Evolutionary conservation across 106 monocot genomes (phyloP), one percentile per base, ranked within the genome.

Genomic region (Amphibolis antarctica): DNA sequence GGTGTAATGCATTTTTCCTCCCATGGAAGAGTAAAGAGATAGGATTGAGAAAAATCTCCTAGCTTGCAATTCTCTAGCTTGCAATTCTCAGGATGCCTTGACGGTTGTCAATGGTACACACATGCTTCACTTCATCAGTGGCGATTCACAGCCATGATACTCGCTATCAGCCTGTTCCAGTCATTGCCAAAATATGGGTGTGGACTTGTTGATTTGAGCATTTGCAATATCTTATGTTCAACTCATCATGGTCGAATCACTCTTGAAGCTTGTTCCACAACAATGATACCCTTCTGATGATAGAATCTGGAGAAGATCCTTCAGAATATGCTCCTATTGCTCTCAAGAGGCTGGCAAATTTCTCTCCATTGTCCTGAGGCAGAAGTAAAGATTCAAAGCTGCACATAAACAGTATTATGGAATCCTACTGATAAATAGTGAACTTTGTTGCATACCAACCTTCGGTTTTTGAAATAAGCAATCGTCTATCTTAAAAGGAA

Each of bases 291-390:
- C 94, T 89, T 83, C 78, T 75, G 19, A 94, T 79, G 23, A 89
- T 76, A 9, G 81, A 74, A 56, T 89, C 86, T 28, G 79, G 69
- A 62, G 85, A 86, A 56, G 71, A 89, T 42, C 89, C 94, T 76
- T 94, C 89, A 12, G 89, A 89, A 76, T 89, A 94, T 63, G 94
- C 89, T 71, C 79, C 94, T 44, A 94, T 76, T 63, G 94, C 94
- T 72, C 79, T 77, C 64, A 89, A 61, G 53, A 94, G 86, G 66
- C 79, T 84, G 28, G 72, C 65, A 50, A 89, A 83, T 71, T 86
- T 94, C 45, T 80, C 86, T 14, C 94, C 94, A 58, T 77, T 74
- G 57, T 89, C 86, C 89, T 94, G 60, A 0, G 69, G 1, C 66
- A 62, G 22, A 43, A 49, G 13, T 56, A 5, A 0, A 49, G 1